Evolutionary conservation across 1,139 yeast genomes (phyloP).

Genomic region (Torulaspora globosa): DNA sequence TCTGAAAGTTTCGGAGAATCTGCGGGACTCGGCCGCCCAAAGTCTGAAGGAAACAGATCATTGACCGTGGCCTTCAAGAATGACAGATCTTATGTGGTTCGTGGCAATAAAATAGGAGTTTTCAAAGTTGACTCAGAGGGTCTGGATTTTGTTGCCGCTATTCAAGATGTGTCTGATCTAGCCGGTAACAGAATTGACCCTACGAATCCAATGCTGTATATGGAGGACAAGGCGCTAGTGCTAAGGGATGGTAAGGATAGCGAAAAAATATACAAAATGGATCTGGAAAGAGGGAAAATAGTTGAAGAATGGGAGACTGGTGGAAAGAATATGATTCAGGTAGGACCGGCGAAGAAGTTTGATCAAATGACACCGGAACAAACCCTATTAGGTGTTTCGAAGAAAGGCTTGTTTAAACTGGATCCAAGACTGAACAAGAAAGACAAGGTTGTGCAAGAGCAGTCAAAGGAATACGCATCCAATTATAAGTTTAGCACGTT

Average conservation of each 20-base stretch:
- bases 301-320: constrained; percentile 76
- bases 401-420: constrained; percentile 61
- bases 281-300: constrained; percentile 69
- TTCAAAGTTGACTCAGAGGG: constrained; percentile 56
- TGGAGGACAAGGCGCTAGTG: constrained; percentile 64
- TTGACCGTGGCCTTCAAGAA: constrained; percentile 67
- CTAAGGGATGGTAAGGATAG: constrained; percentile 50
- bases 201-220: constrained; percentile 65
- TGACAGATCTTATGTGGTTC: constrained; percentile 70
- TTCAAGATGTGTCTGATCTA: constrained; percentile 53
- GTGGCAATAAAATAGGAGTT: constrained; percentile 78
- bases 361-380: constrained; percentile 70
- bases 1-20: constrained; percentile 36
- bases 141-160: constrained; percentile 57
- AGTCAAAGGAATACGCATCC: constrained; percentile 50
- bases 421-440: constrained; percentile 67
- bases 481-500: constrained; percentile 57
- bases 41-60: constrained; percentile 44
- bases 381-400: constrained; percentile 66
- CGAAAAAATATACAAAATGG: constrained; percentile 62
- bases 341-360: constrained; percentile 67
- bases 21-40: constrained; percentile 17
- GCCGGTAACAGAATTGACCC: constrained; percentile 56
- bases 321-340: constrained; percentile 48
- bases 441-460: constrained; percentile 53